A percentile compares a stretch with the other conserved stretches of the same genome.
phyloP scores from a whole-genome alignment of 345 rosid species.

The Pistacia atlantica region DNA sequence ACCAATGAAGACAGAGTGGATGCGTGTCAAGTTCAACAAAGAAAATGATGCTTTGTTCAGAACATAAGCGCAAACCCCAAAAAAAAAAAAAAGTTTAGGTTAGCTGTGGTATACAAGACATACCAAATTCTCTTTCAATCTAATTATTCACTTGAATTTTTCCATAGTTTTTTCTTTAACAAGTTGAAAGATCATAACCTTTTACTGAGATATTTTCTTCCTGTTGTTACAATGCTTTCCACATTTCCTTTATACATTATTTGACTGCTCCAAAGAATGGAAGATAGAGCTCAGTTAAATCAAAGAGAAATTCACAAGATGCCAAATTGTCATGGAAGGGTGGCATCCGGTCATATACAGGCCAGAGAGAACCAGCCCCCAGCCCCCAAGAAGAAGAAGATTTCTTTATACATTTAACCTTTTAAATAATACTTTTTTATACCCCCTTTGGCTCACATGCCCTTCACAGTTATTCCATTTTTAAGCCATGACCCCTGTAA shows the following conservation, averaged over 20 bases:
- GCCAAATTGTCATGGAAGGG: neutral
- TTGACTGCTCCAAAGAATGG: neutral
- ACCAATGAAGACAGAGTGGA: constrained; percentile 3
- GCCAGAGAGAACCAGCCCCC: neutral
- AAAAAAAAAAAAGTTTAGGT: neutral
- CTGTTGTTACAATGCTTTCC: neutral
- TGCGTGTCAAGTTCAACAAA: neutral
- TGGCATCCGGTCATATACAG: neutral
- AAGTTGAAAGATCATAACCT: neutral
- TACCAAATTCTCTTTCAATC: neutral
- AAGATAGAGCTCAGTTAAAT: neutral
- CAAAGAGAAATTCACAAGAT: constrained; percentile 1
- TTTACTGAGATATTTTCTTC: neutral
- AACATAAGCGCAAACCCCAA: neutral
- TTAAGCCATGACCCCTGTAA: neutral
- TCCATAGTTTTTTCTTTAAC: neutral
- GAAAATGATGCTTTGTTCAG: constrained; percentile 1
- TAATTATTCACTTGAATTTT: constrained; percentile 4
- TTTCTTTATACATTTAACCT: neutral
- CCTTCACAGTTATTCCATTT: neutral
- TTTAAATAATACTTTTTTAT: too few species aligned
- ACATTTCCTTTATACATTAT: neutral
- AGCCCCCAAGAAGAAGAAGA: neutral
- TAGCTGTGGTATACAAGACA: neutral
- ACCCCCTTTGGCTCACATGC: neutral